These are phyloP conservation scores for Colletotrichum agaves DNA, from an alignment of 2,329 filamentous ascomycete species.

Conservation along the genomic window DNA sequence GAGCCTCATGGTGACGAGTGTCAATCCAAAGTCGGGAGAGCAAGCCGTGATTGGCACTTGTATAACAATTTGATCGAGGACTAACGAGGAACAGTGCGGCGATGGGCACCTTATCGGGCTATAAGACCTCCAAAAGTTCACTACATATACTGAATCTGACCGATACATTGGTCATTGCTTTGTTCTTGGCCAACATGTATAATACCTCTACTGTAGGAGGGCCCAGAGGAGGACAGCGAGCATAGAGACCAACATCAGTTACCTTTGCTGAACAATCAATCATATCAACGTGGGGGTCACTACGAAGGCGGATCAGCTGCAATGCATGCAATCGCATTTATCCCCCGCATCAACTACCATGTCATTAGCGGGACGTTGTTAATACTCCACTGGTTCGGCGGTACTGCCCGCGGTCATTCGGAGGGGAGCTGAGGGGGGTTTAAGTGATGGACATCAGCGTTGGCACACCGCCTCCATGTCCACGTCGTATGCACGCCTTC, in stretches of 20 bases:
- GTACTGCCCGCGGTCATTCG: background rate
- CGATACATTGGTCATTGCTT: too few species aligned
- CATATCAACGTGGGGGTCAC: background rate
- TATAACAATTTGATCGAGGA: background rate
- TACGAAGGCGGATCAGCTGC: background rate
- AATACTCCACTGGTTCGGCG: background rate
- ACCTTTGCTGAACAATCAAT: too few species aligned
- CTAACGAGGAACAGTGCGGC: background rate
- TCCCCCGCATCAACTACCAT: conserved; percentile 2
- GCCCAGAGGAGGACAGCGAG: too few species aligned
- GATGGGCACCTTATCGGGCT: background rate
- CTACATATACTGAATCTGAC: background rate
- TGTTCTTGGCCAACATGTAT: too few species aligned
- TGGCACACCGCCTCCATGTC: too few species aligned
- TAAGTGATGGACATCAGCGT: too few species aligned
- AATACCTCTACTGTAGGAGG: too few species aligned
- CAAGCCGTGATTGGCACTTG: background rate
- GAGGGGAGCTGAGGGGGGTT: background rate
- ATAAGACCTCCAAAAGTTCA: background rate
- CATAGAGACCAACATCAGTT: too few species aligned
- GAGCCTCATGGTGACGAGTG: background rate
- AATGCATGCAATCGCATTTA: background rate
- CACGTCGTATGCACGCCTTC: too few species aligned
- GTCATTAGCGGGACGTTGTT: background rate
- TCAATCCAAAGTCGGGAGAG: background rate